Evolutionary conservation across 352 stramenopile species (phyloP).

Genomic region (Phytophthora citrophthora): DNA sequence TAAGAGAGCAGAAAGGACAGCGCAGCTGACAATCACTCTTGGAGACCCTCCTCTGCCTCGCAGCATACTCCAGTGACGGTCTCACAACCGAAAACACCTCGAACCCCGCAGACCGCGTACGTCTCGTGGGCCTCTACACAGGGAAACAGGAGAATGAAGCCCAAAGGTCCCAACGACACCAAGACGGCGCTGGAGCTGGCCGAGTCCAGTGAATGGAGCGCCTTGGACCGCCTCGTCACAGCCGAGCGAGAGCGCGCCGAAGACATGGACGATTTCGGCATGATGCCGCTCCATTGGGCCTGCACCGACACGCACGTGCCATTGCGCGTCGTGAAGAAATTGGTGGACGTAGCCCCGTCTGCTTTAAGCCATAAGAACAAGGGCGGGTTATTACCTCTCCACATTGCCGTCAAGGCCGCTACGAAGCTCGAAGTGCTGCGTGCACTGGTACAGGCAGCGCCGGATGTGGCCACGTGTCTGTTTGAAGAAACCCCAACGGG

Average conservation of each 20-base stretch:
- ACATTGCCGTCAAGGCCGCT: slow-evolving; percentile 86
- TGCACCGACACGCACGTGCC: slow-evolving; percentile 79
- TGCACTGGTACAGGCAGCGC: slow-evolving; percentile 51
- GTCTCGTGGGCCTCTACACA: background rate
- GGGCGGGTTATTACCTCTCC: slow-evolving; percentile 74
- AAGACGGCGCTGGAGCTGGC: slow-evolving; percentile 76
- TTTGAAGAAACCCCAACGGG: slow-evolving; percentile 75
- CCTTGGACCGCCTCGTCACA: slow-evolving; percentile 66
- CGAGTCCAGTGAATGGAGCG: slow-evolving; percentile 72
- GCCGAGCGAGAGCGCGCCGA: slow-evolving; percentile 59
- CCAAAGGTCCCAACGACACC: slow-evolving; percentile 17
- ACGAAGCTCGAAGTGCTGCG: slow-evolving; percentile 70
- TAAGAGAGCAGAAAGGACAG: slow-evolving; percentile 14
- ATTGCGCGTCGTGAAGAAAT: slow-evolving; percentile 65
- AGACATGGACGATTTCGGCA: slow-evolving; percentile 86
- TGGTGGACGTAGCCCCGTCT: slow-evolving; percentile 64
- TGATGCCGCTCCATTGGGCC: slow-evolving; percentile 87
- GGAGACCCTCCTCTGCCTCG: background rate
- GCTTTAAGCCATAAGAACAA: slow-evolving; percentile 77
- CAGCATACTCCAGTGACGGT: slow-evolving; percentile 22
- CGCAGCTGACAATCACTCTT: slow-evolving; percentile 32
- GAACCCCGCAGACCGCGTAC: slow-evolving; percentile 3
- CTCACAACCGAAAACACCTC: slow-evolving; percentile 39
- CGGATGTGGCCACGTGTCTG: slow-evolving; percentile 48
- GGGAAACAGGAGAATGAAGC: slow-evolving; percentile 29